phyloP scores from a whole-genome alignment of 129 eudicot genomes.

The Kitagawia praeruptora region DNA sequence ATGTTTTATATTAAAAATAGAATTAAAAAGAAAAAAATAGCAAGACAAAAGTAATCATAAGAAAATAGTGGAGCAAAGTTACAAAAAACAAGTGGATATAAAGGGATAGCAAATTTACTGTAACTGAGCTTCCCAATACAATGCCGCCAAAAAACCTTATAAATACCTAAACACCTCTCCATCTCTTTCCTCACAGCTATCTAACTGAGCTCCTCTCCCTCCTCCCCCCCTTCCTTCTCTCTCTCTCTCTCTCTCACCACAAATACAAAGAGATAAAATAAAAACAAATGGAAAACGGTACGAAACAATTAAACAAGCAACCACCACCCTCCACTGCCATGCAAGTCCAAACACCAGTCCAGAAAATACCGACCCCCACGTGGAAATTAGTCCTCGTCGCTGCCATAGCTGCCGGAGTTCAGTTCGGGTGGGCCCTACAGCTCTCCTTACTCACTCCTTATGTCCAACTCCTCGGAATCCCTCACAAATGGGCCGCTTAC shows the following conservation, averaged over 20 bases:
- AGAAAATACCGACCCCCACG: constrained; percentile 25
- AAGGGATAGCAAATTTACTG: neutral
- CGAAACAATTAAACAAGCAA: constrained; percentile 17
- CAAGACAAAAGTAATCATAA: too few species aligned
- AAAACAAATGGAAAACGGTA: neutral
- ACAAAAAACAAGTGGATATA: neutral
- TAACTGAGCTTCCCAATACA: neutral
- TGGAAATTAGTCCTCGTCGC: constrained; percentile 52
- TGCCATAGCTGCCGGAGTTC: constrained; percentile 84
- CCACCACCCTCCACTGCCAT: constrained; percentile 11
- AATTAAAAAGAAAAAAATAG: too few species aligned
- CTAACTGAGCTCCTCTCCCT: neutral
- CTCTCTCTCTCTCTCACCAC: too few species aligned
- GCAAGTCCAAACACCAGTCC: constrained; percentile 1
- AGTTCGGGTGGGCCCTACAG: constrained; percentile 96
- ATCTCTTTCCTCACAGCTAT: neutral
- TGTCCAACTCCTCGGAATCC: constrained; percentile 76
- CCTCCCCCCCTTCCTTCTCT: too few species aligned
- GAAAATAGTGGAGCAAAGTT: neutral
- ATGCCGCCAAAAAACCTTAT: constrained; percentile 41
- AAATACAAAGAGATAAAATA: neutral
- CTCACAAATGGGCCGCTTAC: constrained; percentile 64
- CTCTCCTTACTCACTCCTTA: constrained; percentile 84
- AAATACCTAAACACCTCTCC: constrained; percentile 17
- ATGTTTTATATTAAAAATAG: too few species aligned